Percentiles rank a stretch among this genome's conserved stretches.
These are phyloP conservation scores for Solanum sparsipilum DNA, from an alignment of 257 asterid genomes.

Conservation along the genomic window DNA sequence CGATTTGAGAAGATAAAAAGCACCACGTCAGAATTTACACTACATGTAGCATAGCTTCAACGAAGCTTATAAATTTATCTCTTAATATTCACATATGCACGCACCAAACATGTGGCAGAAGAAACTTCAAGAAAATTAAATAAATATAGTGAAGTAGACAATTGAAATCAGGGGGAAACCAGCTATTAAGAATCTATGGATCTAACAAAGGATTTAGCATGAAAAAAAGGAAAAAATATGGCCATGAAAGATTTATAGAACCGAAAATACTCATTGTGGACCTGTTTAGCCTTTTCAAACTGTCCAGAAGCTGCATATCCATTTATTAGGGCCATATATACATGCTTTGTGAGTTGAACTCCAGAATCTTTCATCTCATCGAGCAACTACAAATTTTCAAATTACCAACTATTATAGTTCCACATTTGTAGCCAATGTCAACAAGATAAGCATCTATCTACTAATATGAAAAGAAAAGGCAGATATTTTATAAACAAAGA, in stretches of 20 bases:
- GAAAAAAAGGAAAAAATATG: background rate
- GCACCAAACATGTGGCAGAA: background rate
- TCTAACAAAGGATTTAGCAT: background rate
- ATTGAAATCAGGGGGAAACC: background rate
- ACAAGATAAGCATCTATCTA: background rate
- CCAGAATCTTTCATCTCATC: slow-evolving; percentile 41
- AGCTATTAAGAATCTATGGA: background rate
- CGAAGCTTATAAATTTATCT: background rate
- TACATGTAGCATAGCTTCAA: background rate
- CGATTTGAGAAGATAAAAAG: background rate
- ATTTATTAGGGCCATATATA: slow-evolving; percentile 70
- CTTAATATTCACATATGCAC: background rate
- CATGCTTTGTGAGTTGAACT: slow-evolving; percentile 47
- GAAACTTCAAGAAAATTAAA: background rate
- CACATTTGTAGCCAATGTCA: background rate
- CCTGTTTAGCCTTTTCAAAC: slow-evolving; percentile 72
- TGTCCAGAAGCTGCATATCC: slow-evolving; percentile 80
- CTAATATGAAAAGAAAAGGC: background rate
- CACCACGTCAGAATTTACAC: background rate
- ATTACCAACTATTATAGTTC: slow-evolving; percentile 1
- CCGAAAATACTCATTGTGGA: slow-evolving; percentile 4
- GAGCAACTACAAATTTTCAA: slow-evolving; percentile 36
- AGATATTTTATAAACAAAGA: background rate
- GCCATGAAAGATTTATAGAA: background rate
- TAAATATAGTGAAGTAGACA: background rate